These are phyloP conservation scores for Candolleomyces aberdarensis DNA, from an alignment of 768 basidiomycete genomes.

Conservation along the genomic window DNA sequence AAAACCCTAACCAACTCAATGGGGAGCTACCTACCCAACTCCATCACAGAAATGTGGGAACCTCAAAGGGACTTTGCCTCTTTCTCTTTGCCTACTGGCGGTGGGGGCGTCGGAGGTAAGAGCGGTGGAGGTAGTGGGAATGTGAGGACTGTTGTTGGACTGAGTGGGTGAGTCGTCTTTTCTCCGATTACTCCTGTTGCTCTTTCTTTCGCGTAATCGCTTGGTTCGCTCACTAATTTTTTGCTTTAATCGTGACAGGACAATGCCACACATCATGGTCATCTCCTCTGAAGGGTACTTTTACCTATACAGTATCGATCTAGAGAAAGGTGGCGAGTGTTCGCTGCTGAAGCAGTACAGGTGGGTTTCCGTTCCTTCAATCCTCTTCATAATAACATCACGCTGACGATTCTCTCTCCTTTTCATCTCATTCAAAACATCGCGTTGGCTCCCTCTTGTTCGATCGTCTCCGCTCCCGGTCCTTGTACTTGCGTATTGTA, in stretches of 20 bases:
- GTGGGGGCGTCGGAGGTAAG: not conserved
- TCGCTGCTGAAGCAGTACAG: conserved; percentile 92
- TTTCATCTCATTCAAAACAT: not conserved
- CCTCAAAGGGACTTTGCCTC: conserved; percentile 93
- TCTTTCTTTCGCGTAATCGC: not conserved
- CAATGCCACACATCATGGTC: conserved; percentile 96
- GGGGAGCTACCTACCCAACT: conserved; percentile 83
- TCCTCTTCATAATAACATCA: not conserved
- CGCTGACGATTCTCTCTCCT: not conserved
- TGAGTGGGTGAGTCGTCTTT: conserved; percentile 69
- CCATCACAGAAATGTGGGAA: conserved; percentile 95
- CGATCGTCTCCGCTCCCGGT: not conserved
- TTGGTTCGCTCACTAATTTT: not conserved
- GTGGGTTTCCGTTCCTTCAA: not conserved
- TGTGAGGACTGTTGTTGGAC: conserved; percentile 75
- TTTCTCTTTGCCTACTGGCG: conserved; percentile 60
- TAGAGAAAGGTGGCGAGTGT: conserved; percentile 96
- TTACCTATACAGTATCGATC: conserved; percentile 92
- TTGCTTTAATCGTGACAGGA: conserved; percentile 40
- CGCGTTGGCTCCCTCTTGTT: not conserved
- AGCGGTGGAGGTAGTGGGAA: conserved; percentile 35
- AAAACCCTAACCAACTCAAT: conserved; percentile 72
- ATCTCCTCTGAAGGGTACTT: conserved; percentile 94
- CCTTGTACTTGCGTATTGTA: not conserved
- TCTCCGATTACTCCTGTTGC: not conserved